These are phyloP conservation scores for Phtheirospermum japonicum DNA, from an alignment of 257 asterid genomes.

Conservation along the genomic window DNA sequence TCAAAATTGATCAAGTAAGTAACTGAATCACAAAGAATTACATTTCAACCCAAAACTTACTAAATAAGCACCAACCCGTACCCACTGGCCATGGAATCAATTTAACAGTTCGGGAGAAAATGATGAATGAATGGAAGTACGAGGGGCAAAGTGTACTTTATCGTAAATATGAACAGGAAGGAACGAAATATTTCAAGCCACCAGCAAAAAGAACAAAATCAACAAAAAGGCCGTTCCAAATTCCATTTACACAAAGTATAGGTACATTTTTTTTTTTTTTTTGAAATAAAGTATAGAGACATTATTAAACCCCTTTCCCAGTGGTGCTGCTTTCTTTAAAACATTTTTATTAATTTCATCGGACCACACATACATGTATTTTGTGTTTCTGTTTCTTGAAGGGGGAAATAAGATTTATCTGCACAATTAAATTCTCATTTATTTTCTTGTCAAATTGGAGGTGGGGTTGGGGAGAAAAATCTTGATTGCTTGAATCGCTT, in stretches of 20 bases:
- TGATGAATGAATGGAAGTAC: neutral
- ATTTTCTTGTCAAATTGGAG: slow-evolving; percentile 15
- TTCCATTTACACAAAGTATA: too few species aligned
- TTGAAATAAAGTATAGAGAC: too few species aligned
- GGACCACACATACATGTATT: neutral
- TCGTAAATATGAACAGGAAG: too few species aligned
- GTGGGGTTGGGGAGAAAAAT: slow-evolving; percentile 36
- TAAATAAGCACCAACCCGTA: too few species aligned
- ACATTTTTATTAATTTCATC: slow-evolving; percentile 4
- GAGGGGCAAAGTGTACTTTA: slow-evolving; percentile 9
- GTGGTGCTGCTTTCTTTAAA: slow-evolving; percentile 24
- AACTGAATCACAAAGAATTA: too few species aligned
- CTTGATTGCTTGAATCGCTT: slow-evolving; percentile 43
- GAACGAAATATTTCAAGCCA: too few species aligned
- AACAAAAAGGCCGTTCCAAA: too few species aligned
- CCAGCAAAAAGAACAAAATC: too few species aligned
- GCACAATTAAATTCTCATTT: slow-evolving; percentile 21
- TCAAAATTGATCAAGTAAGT: too few species aligned
- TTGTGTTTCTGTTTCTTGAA: neutral
- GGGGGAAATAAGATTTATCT: slow-evolving; percentile 1
- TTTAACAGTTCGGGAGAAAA: neutral
- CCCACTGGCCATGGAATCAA: too few species aligned
- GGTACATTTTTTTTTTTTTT: too few species aligned
- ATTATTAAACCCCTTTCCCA: neutral
- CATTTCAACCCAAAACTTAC: too few species aligned